Conservation (phyloP, 441 rosid species). For the Populus hybrid region DNA sequence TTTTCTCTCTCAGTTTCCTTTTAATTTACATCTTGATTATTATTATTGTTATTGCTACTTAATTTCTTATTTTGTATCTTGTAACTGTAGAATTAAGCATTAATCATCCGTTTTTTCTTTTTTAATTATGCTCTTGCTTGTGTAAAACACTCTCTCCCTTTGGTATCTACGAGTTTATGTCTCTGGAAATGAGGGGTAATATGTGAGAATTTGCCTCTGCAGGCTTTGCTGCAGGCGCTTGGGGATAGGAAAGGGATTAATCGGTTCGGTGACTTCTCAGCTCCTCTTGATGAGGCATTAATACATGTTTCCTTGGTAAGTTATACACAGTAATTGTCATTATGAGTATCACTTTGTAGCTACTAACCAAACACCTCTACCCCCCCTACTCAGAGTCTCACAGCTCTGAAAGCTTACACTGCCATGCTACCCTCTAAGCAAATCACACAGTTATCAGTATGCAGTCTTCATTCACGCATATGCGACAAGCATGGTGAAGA, state of each 20-base stretch:
- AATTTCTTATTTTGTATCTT: neutral
- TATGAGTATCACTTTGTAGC: neutral
- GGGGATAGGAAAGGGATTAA: constrained; percentile 92
- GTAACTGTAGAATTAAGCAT: neutral
- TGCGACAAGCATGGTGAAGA: no score
- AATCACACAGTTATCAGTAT: no score
- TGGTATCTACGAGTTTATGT: neutral
- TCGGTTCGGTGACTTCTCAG: constrained; percentile 89
- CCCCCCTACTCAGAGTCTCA: neutral
- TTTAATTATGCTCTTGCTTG: neutral
- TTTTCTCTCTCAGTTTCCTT: neutral
- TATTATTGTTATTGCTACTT: neutral
- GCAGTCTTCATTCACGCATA: no score
- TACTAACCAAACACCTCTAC: neutral
- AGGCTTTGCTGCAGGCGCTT: constrained; percentile 86
- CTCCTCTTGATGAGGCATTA: constrained; percentile 93
- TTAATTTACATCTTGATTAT: neutral
- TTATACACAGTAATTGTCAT: neutral
- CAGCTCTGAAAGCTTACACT: neutral
- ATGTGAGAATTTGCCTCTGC: constrained; percentile 13
- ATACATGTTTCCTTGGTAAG: constrained; percentile 86
- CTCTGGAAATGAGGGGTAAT: neutral
- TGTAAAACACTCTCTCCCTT: neutral
- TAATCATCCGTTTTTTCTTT: neutral
- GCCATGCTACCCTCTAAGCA: no score